Evolutionary conservation across 78 protist genomes (phyloP), one percentile per base, ranked within the genome.

Genomic region (Chrysochromulina parva): DNA sequence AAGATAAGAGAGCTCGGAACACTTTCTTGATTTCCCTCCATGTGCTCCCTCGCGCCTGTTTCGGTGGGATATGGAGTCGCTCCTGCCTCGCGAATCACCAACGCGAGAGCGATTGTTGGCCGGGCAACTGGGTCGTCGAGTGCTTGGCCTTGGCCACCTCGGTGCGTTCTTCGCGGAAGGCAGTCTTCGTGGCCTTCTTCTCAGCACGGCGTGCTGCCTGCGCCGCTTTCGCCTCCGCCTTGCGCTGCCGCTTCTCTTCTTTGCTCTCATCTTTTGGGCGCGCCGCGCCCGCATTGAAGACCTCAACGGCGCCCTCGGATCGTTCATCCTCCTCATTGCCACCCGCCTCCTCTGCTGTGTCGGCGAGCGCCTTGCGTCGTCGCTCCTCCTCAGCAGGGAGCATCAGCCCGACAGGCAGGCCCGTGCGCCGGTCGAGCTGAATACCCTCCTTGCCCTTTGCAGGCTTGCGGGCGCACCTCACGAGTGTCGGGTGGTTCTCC

Each of bases 221-320:
- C 52, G 4, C 26, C 60, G 5, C 90, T 82, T 88, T 88, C 66
- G 59, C 53, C 0, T 20, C 60, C 53, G 48, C 1, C 82, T 88
- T 88, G 62, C 90, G 90, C 62, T 22, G 28, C 11, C 82, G 80
- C 82, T 54, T 67, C 80, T 88, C 90, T 20, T 88, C 90, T 22
- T 59, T 22, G 55, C 66, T 38, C 57, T 88, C 90, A 58, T 67
- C 10, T 54, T 65, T 6, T n/a, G 14, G 81, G 20, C 81, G 48
- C 55, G 81, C 81, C 54, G 16, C 53, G 19, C 17, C 22, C 54
- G 10, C 54, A 2, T 14, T 24, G 22, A 47, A 0, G 20, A 38
- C 47, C 73, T 9, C 47, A 9, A 1, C 9, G 24, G 47, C 47
- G 24, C 24, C 47, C 24, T 7, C 73, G 47, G 38, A 38, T 13